Conservation (phyloP, 1,284 basidiomycete genomes). For the Pholiota adiposa region DNA sequence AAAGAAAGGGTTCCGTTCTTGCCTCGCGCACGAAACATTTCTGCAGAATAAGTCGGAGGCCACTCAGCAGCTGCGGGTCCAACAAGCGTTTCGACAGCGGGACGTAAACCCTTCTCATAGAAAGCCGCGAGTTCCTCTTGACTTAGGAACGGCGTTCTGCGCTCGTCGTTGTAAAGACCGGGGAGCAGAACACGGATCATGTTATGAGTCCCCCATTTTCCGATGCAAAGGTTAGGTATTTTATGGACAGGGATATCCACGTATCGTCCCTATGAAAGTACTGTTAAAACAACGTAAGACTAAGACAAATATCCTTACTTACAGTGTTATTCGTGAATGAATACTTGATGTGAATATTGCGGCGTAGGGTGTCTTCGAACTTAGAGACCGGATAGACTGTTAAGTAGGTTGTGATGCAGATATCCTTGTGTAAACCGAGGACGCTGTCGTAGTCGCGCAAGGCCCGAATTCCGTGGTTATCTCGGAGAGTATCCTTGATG, state of each 20-base stretch:
- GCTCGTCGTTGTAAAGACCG: slow-evolving; percentile 15
- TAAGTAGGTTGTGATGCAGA: neutral
- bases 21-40: slow-evolving; percentile 24
- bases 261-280: neutral
- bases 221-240: slow-evolving; percentile 32
- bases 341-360: slow-evolving; percentile 8
- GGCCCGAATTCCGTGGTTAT: neutral
- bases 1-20: slow-evolving; percentile 20
- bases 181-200: slow-evolving; percentile 29
- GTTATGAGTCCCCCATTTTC: slow-evolving; percentile 23
- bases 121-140: slow-evolving; percentile 20
- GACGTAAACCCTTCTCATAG: slow-evolving; percentile 29
- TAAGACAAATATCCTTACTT: neutral
- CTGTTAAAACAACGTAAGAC: neutral
- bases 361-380: neutral
- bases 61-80: slow-evolving; percentile 19
- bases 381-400: slow-evolving; percentile 1
- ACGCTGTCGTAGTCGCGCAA: slow-evolving; percentile 7
- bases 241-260: slow-evolving; percentile 23
- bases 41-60: slow-evolving; percentile 23
- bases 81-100: slow-evolving; percentile 15
- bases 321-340: neutral
- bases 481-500: neutral
- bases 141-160: slow-evolving; percentile 8
- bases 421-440: slow-evolving; percentile 1